A percentile compares a stretch with the other conserved stretches of the same genome.
phyloP scores from a whole-genome alignment of 805 yeast genomes.

The Millerozyma miso region DNA sequence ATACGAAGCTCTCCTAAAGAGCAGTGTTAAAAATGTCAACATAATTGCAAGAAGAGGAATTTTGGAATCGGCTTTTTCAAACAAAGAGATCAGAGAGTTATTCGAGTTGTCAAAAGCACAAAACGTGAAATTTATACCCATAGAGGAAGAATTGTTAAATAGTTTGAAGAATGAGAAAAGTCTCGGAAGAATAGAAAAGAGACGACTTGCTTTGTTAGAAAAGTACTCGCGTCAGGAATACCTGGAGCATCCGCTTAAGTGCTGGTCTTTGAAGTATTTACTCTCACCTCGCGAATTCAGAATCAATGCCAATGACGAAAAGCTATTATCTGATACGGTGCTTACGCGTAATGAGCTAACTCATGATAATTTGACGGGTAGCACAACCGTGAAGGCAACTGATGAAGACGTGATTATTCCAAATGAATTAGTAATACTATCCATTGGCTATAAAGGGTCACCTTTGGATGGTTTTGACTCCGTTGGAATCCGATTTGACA shows the following conservation, averaged over 20 bases:
- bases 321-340: constrained; percentile 40
- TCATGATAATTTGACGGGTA: constrained; percentile 32
- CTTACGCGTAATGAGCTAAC: constrained; percentile 47
- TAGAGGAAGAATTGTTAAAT: constrained; percentile 29
- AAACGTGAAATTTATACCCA: constrained; percentile 38
- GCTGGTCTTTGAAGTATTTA: constrained; percentile 70
- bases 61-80: constrained; percentile 82
- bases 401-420: constrained; percentile 24
- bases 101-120: constrained; percentile 53
- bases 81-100: constrained; percentile 85
- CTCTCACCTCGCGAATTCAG: constrained; percentile 58
- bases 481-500: constrained; percentile 23
- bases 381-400: constrained; percentile 30
- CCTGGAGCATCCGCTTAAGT: constrained; percentile 12
- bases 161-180: constrained; percentile 10
- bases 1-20: constrained; percentile 43
- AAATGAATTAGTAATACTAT: constrained; percentile 68
- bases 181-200: constrained; percentile 52
- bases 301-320: constrained; percentile 28
- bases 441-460: constrained; percentile 78
- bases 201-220: constrained; percentile 60
- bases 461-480: constrained; percentile 58
- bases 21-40: constrained; percentile 59
- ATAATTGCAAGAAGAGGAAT: constrained; percentile 86
- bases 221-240: constrained; percentile 33